Evolutionary conservation across 768 basidiomycete genomes (phyloP).

Genomic region (Lactarius akahatsu): DNA sequence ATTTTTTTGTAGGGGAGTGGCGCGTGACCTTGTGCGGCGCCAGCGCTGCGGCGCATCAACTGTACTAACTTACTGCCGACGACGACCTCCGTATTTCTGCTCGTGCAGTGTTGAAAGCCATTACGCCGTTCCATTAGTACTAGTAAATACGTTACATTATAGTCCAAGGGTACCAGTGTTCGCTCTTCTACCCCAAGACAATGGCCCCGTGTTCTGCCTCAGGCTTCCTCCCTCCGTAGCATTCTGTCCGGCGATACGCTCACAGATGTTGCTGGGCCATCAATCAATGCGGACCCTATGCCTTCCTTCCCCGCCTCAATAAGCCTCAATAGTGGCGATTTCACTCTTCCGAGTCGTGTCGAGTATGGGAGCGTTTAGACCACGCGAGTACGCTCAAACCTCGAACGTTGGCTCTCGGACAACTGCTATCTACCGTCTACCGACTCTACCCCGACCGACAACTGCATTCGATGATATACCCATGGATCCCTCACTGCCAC

Average conservation of each 20-base stretch:
- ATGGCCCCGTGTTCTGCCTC: not conserved
- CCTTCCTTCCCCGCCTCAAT: not conserved
- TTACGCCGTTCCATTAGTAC: not conserved
- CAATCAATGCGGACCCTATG: too few species aligned
- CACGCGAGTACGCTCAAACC: not conserved
- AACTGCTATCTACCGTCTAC: not conserved
- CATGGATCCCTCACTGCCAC: not conserved
- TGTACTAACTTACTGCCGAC: too few species aligned
- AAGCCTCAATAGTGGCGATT: not conserved
- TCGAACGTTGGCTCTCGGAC: not conserved
- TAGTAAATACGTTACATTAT: too few species aligned
- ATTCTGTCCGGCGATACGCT: not conserved
- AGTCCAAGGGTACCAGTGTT: not conserved
- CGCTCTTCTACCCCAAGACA: not conserved
- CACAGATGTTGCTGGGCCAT: too few species aligned
- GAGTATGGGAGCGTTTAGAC: not conserved
- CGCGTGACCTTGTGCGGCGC: too few species aligned
- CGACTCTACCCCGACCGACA: not conserved
- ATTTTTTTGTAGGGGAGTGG: too few species aligned
- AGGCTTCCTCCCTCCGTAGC: not conserved
- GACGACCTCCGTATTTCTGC: too few species aligned
- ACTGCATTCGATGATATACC: not conserved
- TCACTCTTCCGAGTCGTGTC: not conserved
- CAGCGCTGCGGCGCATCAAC: too few species aligned
- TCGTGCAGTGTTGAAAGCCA: constrained; percentile 3